phyloP scores from a whole-genome alignment of 2,329 filamentous ascomycete genomes.

The Pyrenophora seminiperda region DNA sequence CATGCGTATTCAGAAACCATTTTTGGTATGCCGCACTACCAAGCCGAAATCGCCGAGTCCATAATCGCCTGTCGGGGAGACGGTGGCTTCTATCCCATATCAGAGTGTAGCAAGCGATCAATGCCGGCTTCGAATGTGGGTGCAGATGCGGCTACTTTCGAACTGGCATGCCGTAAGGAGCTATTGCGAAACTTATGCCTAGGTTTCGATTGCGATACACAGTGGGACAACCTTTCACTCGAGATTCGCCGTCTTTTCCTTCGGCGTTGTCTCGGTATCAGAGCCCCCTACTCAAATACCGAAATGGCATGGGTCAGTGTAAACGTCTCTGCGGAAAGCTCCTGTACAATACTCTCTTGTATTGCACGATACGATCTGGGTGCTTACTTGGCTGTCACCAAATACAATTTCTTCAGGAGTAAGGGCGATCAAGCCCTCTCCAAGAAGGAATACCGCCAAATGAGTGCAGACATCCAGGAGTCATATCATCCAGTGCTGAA shows the following conservation, averaged over 20 bases:
- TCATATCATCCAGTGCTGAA: constrained; percentile 40
- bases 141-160: constrained; percentile 27
- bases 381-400: constrained; percentile 46
- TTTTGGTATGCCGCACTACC: constrained; percentile 41
- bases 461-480: constrained; percentile 40
- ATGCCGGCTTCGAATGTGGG: constrained; percentile 35
- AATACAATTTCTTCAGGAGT: constrained; percentile 41
- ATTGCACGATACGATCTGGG: constrained; percentile 57
- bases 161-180: constrained; percentile 48
- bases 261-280: constrained; percentile 53
- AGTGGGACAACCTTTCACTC: constrained; percentile 58
- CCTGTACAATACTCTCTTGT: constrained; percentile 46
- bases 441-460: constrained; percentile 42
- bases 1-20: constrained; percentile 43
- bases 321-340: constrained; percentile 51
- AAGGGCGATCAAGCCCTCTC: constrained; percentile 27
- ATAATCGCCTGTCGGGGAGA: constrained; percentile 35
- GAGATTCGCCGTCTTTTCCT: constrained; percentile 55
- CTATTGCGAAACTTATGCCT: constrained; percentile 55
- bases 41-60: constrained; percentile 42
- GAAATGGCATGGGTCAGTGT: constrained; percentile 54
- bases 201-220: constrained; percentile 56
- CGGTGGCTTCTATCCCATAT: constrained; percentile 32
- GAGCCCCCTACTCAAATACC: constrained; percentile 48
- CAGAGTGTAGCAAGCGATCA: constrained; percentile 42